Evolutionary conservation across 2,329 filamentous ascomycete species (phyloP).

Genomic region (Drechslerella coelobrocha): DNA sequence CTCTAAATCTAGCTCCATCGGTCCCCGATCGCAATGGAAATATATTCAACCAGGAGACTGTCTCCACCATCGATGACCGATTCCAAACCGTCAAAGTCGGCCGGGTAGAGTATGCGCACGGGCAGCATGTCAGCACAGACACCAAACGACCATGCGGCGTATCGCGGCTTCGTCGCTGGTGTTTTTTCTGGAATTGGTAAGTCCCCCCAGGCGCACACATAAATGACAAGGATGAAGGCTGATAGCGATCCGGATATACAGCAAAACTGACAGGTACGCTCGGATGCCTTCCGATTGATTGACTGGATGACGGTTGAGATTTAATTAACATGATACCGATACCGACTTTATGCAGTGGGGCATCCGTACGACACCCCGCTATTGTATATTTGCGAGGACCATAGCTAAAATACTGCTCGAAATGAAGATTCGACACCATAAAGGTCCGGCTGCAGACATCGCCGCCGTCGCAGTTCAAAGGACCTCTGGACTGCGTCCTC

Average conservation of each 20-base stretch:
- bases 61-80: neutral
- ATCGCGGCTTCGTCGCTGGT: slow-evolving; percentile 97
- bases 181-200: slow-evolving; percentile 94
- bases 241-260: slow-evolving; percentile 41
- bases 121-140: slow-evolving; percentile 35
- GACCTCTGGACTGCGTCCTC: slow-evolving; percentile 82
- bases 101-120: too few species aligned
- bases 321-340: neutral
- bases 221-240: slow-evolving; percentile 61
- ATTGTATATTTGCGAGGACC: neutral
- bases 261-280: slow-evolving; percentile 45
- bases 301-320: neutral
- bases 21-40: slow-evolving; percentile 4
- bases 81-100: too few species aligned
- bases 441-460: slow-evolving; percentile 96
- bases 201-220: slow-evolving; percentile 64
- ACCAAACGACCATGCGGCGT: slow-evolving; percentile 65
- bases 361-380: slow-evolving; percentile 63
- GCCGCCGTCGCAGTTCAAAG: slow-evolving; percentile 75
- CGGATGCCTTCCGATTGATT: neutral
- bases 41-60: neutral
- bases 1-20: slow-evolving; percentile 1
- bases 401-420: neutral
- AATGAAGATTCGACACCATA: slow-evolving; percentile 82
- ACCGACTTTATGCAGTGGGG: slow-evolving; percentile 60